Conservation (phyloP, 1,284 basidiomycete genomes). For the Cystobasidium slooffiae region DNA sequence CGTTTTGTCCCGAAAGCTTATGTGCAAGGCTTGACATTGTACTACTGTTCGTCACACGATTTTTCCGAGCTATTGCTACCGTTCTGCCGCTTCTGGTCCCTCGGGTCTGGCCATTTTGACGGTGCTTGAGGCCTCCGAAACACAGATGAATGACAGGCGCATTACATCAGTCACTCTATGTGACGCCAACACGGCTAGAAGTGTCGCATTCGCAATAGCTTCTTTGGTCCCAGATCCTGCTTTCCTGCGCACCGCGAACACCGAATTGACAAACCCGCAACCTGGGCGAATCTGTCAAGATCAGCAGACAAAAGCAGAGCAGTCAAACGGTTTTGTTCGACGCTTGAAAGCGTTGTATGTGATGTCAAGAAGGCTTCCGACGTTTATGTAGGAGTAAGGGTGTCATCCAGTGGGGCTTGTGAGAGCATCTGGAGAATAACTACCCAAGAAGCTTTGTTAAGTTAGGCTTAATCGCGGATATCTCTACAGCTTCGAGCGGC, state of each 20-base stretch:
- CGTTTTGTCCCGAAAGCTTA: conserved; percentile 1
- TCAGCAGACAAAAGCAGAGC: not conserved
- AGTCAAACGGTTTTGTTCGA: not conserved
- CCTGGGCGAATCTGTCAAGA: conserved; percentile 1
- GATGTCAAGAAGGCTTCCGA: not conserved
- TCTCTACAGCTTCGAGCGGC: not conserved
- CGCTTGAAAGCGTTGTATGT: not conserved
- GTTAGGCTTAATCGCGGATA: conserved; percentile 2
- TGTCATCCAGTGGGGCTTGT: not conserved
- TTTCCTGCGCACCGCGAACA: not conserved
- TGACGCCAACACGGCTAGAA: not conserved
- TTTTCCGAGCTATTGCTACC: not conserved
- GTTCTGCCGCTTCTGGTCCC: not conserved
- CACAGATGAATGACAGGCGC: not conserved
- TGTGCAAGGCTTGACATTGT: conserved; percentile 1
- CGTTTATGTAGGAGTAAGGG: not conserved
- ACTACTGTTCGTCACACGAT: not conserved
- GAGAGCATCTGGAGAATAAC: not conserved
- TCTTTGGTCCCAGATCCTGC: not conserved
- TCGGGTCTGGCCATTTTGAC: not conserved
- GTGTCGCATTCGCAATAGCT: not conserved
- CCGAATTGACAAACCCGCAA: not conserved
- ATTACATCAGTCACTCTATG: not conserved
- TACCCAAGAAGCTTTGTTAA: not conserved
- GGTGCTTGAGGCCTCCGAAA: not conserved